phyloP scores from a whole-genome alignment of 1,284 basidiomycete species.

The Irpex sp. region DNA sequence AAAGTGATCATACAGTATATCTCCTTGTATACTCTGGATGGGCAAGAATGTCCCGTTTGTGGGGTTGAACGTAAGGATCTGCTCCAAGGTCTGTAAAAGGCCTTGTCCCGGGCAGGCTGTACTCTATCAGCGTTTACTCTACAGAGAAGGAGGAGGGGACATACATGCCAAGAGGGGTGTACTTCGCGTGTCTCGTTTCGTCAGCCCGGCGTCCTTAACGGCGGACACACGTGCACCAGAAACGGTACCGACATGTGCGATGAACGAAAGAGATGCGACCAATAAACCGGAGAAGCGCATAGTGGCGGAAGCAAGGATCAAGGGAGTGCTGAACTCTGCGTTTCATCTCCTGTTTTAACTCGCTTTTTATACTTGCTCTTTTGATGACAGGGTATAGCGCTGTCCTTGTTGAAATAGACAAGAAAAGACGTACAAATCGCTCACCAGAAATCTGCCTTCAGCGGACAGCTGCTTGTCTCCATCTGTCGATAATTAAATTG shows the following conservation, averaged over 20 bases:
- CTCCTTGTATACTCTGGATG: slow-evolving; percentile 12
- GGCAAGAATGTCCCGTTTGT: slow-evolving; percentile 12
- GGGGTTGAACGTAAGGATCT: slow-evolving; percentile 6
- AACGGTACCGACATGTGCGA: neutral
- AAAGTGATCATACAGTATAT: slow-evolving; percentile 7
- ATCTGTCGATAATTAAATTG: neutral
- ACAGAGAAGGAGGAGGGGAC: neutral
- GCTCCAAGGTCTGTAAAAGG: slow-evolving; percentile 1
- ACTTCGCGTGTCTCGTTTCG: neutral
- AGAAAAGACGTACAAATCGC: neutral
- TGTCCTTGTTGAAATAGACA: neutral
- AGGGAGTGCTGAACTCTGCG: neutral
- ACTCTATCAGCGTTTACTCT: neutral
- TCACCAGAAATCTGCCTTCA: neutral
- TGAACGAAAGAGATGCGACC: neutral
- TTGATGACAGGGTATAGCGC: neutral
- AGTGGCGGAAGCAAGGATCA: slow-evolving; percentile 9
- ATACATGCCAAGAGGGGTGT: slow-evolving; percentile 3
- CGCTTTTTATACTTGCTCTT: neutral
- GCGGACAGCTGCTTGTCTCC: neutral
- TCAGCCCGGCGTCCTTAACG: neutral
- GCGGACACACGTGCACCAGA: neutral
- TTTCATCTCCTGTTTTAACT: neutral
- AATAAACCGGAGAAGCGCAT: slow-evolving; percentile 1
- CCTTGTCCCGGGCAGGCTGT: slow-evolving; percentile 10